These are phyloP conservation scores for Inonotus hispidus DNA, from an alignment of 1,284 basidiomycete species.

Conservation along the genomic window DNA sequence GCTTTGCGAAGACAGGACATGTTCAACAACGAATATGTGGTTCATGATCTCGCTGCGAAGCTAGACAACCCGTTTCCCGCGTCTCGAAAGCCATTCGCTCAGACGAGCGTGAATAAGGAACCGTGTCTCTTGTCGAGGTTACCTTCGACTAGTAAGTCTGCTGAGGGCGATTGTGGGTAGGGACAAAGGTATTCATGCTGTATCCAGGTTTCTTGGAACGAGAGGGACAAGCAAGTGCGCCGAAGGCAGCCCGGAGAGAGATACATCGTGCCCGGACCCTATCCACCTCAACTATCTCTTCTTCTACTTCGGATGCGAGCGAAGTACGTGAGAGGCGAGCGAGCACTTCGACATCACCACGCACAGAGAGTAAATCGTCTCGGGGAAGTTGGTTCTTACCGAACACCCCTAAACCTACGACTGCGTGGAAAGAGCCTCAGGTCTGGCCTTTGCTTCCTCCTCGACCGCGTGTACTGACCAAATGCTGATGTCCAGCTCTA, in stretches of 20 bases:
- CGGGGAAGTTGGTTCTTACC: conserved; percentile 11
- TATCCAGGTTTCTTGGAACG: conserved; percentile 57
- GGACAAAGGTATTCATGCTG: conserved; percentile 12
- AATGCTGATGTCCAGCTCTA: conserved; percentile 44
- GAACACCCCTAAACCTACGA: conserved; percentile 12
- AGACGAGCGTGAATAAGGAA: conserved; percentile 38
- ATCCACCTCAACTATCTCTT: conserved; percentile 23
- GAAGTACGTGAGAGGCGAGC: conserved; percentile 13
- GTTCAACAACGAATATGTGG: conserved; percentile 13
- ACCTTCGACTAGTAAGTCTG: conserved; percentile 47
- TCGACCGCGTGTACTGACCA: not conserved
- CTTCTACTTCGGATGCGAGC: conserved; percentile 19
- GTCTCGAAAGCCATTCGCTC: conserved; percentile 13
- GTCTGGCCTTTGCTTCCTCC: conserved; percentile 30
- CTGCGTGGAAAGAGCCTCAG: conserved; percentile 57
- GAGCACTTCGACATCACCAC: conserved; percentile 19
- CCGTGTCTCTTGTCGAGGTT: conserved; percentile 63
- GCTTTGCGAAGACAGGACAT: not conserved
- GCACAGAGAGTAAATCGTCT: conserved; percentile 19
- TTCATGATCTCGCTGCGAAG: conserved; percentile 6
- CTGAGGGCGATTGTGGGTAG: not conserved
- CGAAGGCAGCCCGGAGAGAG: conserved; percentile 46
- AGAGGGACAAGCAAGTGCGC: conserved; percentile 54
- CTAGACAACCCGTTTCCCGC: not conserved
- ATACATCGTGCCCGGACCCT: conserved; percentile 40